Conservation (phyloP, 345 rosid genomes). For the Angophora floribunda region DNA sequence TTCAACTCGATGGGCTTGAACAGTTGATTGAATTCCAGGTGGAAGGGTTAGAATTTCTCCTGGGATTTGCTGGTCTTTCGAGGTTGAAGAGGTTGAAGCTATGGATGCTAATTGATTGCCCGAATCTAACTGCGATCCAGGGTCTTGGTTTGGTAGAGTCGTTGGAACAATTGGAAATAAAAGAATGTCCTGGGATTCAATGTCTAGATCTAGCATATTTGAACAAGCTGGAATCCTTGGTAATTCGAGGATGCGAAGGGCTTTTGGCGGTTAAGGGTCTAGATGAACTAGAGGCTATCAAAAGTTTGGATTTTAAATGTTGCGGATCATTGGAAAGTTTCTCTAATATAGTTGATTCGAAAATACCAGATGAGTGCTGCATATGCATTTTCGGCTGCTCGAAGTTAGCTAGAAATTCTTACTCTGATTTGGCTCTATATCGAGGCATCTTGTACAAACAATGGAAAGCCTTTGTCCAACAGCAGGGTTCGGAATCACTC, state of each 20-base stretch:
- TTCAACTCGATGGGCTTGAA: neutral
- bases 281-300: neutral
- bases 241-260: rapidly evolving
- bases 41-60: rapidly evolving
- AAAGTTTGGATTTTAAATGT: rapidly evolving
- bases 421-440: too few species aligned
- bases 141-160: neutral
- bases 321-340: neutral
- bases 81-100: neutral
- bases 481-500: too few species aligned
- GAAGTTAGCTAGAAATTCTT: neutral
- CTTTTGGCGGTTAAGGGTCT: neutral
- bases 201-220: neutral
- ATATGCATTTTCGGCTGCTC: neutral
- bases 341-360: neutral
- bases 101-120: neutral
- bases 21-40: neutral
- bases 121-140: neutral
- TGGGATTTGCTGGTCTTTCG: neutral
- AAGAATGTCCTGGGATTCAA: neutral
- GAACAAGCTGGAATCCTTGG: neutral
- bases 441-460: too few species aligned
- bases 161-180: neutral
- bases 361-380: neutral
- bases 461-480: too few species aligned